A percentile compares a stretch with the other conserved stretches of the same genome.
Conservation (phyloP, 176 grass and related monocot species). For the Saccharum officinarum region DNA sequence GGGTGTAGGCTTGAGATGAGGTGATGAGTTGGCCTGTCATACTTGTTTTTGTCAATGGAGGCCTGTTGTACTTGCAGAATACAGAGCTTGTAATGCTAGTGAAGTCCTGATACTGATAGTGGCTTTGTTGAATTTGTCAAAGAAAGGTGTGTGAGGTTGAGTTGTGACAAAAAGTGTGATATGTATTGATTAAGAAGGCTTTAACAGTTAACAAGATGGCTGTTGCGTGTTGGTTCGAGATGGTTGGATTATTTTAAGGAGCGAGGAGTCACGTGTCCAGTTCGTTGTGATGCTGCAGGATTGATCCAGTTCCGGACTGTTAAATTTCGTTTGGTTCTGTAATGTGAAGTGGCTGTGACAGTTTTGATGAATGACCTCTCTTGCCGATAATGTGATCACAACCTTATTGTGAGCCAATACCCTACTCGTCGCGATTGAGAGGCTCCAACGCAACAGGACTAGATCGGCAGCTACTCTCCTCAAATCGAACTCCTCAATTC, state of each 20-base stretch:
- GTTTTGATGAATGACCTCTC: background rate
- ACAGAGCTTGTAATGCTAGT: conserved; percentile 28
- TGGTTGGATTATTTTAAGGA: background rate
- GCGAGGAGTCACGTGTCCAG: background rate
- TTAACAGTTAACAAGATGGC: conserved; percentile 6
- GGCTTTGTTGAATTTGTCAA: conserved; percentile 15
- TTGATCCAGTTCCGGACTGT: background rate
- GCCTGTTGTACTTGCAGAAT: conserved; percentile 26
- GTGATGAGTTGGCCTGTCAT: conserved; percentile 37
- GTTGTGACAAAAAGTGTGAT: conserved; percentile 4
- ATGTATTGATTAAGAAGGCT: conserved; percentile 31
- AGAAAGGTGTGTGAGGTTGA: conserved; percentile 5
- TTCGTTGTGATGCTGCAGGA: background rate
- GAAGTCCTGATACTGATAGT: conserved; percentile 8
- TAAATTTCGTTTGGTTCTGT: background rate
- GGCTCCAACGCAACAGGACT: background rate
- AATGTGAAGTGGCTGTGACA: background rate
- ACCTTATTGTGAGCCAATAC: too few relatives aligned
- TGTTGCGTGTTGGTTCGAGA: conserved; percentile 13
- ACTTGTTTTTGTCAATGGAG: conserved; percentile 42
- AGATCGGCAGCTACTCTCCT: background rate
- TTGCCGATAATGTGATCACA: background rate
- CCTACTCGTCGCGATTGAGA: background rate
- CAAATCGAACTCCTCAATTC: background rate
- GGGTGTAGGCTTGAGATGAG: conserved; percentile 36